These are phyloP conservation scores for Catunica adiposa DNA, from an alignment of 2,329 filamentous ascomycete species.

Conservation along the genomic window DNA sequence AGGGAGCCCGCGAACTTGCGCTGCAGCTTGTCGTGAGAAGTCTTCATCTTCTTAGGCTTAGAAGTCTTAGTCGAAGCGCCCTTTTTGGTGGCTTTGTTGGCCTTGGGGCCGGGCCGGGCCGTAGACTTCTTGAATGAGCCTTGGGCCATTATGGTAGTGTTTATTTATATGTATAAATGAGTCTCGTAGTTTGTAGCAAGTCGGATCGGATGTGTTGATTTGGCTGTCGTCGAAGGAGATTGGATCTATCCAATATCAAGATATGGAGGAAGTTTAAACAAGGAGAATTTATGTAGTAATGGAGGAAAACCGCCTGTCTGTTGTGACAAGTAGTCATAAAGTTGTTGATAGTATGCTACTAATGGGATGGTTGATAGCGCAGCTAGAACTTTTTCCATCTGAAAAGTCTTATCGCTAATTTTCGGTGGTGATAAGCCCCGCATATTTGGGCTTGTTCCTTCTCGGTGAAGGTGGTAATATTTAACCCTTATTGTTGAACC, in stretches of 20 bases:
- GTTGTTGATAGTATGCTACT: neutral
- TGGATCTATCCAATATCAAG: too few species aligned
- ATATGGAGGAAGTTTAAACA: too few species aligned
- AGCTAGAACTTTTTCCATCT: neutral
- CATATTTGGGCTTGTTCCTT: too few species aligned
- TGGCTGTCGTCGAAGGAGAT: neutral
- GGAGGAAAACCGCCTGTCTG: too few species aligned
- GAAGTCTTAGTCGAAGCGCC: constrained; percentile 27
- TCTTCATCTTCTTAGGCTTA: constrained; percentile 33
- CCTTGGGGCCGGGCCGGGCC: constrained; percentile 24
- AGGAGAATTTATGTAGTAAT: neutral
- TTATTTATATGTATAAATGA: neutral
- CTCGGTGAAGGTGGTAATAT: neutral
- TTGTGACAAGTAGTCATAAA: too few species aligned
- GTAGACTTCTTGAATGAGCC: constrained; percentile 34
- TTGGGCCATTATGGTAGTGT: constrained; percentile 39
- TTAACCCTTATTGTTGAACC: too few species aligned
- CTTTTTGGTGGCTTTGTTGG: constrained; percentile 20
- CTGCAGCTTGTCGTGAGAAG: constrained; percentile 33
- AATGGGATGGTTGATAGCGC: neutral
- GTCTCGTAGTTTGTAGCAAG: neutral
- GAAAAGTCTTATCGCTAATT: neutral
- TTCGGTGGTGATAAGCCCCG: neutral
- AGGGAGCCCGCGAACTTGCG: constrained; percentile 40
- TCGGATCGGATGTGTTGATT: neutral